Evolutionary conservation across 495 filamentous ascomycete species (phyloP).

Genomic region (Tuber magnatum): DNA sequence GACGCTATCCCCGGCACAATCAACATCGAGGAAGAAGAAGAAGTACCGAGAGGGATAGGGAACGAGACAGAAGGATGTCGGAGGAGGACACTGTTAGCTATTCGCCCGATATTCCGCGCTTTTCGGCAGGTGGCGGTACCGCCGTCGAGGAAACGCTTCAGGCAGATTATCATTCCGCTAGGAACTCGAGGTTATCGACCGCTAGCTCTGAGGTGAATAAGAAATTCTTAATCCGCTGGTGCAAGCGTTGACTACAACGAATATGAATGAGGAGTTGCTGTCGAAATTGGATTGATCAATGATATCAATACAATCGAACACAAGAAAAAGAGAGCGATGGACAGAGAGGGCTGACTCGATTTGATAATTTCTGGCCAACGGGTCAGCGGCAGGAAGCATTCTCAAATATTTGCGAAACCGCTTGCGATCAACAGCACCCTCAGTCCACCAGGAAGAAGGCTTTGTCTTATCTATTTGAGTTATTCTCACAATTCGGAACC

Average conservation of each 20-base stretch:
- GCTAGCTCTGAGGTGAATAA: conserved; percentile 4
- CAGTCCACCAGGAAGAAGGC: conserved; percentile 14
- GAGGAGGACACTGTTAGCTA: conserved; percentile 4
- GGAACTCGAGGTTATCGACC: conserved; percentile 1
- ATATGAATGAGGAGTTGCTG: conserved; percentile 1
- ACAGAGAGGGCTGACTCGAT: conserved; percentile 27
- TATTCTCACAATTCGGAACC: conserved; percentile 26
- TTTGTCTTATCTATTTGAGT: conserved; percentile 15
- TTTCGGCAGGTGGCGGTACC: neutral
- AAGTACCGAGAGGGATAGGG: neutral
- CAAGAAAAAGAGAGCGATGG: conserved; percentile 4
- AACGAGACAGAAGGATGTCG: conserved; percentile 1
- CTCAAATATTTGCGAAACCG: conserved; percentile 24
- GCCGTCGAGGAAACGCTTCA: neutral
- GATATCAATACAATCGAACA: conserved; percentile 8
- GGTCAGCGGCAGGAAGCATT: conserved; percentile 30
- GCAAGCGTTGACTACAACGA: conserved; percentile 2
- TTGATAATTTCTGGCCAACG: conserved; percentile 14
- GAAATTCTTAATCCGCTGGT: conserved; percentile 4
- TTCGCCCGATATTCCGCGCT: conserved; percentile 4
- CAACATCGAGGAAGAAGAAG: conserved; percentile 3
- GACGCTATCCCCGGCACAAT: conserved; percentile 1
- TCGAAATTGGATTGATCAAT: conserved; percentile 3
- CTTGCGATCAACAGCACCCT: conserved; percentile 4
- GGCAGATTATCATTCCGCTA: conserved; percentile 3